phyloP scores from a whole-genome alignment of 2,329 filamentous ascomycete species.

The Fusarium begoniae region DNA sequence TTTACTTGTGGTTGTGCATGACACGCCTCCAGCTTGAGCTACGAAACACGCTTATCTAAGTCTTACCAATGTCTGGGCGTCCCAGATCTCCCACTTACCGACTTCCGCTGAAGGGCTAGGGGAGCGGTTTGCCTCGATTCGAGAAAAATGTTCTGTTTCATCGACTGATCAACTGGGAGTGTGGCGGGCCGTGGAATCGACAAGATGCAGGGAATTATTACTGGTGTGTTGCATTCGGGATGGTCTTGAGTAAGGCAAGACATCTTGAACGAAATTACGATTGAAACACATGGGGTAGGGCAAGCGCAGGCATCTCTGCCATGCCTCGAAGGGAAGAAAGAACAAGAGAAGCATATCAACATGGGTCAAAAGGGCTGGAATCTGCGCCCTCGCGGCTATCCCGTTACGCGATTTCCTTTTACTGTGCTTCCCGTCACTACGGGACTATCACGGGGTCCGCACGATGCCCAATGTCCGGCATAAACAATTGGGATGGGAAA shows the following conservation, averaged over 20 bases:
- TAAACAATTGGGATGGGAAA: slow-evolving; percentile 18
- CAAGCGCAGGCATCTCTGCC: neutral
- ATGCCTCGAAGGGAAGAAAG: neutral
- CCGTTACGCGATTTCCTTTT: slow-evolving; percentile 20
- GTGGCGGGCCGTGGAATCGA: slow-evolving; percentile 19
- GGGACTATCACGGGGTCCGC: slow-evolving; percentile 13
- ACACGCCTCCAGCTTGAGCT: slow-evolving; percentile 73
- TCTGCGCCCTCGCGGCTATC: slow-evolving; percentile 28
- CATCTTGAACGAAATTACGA: slow-evolving; percentile 17
- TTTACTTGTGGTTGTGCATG: slow-evolving; percentile 81
- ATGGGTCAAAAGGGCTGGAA: slow-evolving; percentile 25
- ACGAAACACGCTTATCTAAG: slow-evolving; percentile 30
- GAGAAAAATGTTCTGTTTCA: slow-evolving; percentile 10
- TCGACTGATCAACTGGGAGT: slow-evolving; percentile 11
- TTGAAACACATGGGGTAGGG: slow-evolving; percentile 1
- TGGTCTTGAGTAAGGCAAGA: slow-evolving; percentile 19
- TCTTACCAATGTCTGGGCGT: slow-evolving; percentile 30
- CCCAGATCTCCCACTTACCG: slow-evolving; percentile 15
- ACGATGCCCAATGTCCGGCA: slow-evolving; percentile 22
- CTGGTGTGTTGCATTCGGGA: slow-evolving; percentile 15
- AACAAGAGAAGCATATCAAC: neutral
- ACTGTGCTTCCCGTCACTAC: slow-evolving; percentile 18
- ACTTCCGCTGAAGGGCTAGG: slow-evolving; percentile 15
- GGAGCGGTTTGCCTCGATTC: neutral
- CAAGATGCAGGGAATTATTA: slow-evolving; percentile 15